These are phyloP conservation scores for Striga hermonthica DNA, from an alignment of 305 asterid genomes.

Conservation along the genomic window DNA sequence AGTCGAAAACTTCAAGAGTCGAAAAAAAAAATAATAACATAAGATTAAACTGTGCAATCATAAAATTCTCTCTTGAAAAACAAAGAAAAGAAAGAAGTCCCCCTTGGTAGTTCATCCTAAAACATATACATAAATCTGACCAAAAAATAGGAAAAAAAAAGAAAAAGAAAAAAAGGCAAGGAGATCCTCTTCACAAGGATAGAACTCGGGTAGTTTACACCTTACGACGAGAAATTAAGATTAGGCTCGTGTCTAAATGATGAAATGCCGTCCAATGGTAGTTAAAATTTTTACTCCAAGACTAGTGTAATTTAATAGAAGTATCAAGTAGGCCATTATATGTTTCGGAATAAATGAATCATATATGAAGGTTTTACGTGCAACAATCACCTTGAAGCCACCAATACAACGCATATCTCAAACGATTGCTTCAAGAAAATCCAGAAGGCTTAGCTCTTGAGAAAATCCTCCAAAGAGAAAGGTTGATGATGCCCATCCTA, in stretches of 20 bases:
- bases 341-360: constrained; percentile 3
- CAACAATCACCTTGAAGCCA: constrained; percentile 26
- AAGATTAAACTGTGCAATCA: too few relatives aligned
- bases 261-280: constrained; percentile 1
- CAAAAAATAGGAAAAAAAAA: too few relatives aligned
- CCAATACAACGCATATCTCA: not conserved
- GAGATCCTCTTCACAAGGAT: too few relatives aligned
- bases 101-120: too few relatives aligned
- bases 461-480: constrained; percentile 55
- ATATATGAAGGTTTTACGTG: not conserved
- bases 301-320: not conserved
- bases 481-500: constrained; percentile 51
- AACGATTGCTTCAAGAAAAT: constrained; percentile 1
- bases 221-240: too few relatives aligned
- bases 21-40: too few relatives aligned
- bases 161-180: too few relatives aligned
- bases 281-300: constrained; percentile 18
- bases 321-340: constrained; percentile 4
- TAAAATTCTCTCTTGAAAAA: too few relatives aligned
- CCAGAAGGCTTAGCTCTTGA: constrained; percentile 41
- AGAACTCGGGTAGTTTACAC: too few relatives aligned
- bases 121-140: too few relatives aligned
- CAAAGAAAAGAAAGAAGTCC: too few relatives aligned
- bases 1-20: too few relatives aligned
- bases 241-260: not conserved